Evolutionary conservation across 345 rosid genomes (phyloP).

Genomic region (Camelina laxa): DNA sequence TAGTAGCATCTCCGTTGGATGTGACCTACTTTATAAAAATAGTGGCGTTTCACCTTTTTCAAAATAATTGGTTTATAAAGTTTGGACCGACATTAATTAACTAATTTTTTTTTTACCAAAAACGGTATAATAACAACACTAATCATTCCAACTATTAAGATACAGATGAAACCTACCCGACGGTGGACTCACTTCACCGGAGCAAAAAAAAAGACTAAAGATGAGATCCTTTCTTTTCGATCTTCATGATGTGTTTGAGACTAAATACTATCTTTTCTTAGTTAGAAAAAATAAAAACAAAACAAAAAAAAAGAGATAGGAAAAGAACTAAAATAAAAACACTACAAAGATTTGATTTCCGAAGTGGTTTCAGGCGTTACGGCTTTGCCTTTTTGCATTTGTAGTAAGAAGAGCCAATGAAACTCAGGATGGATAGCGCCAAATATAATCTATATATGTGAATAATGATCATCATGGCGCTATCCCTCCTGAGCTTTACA

Average conservation of each 20-base stretch:
- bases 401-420: conserved; percentile 62
- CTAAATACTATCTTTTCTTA: not conserved
- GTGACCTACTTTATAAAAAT: conserved; percentile 24
- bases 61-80: conserved; percentile 35
- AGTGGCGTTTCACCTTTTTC: conserved; percentile 20
- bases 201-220: conserved; percentile 13
- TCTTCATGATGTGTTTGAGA: not conserved
- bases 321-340: conserved; percentile 2
- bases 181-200: conserved; percentile 31
- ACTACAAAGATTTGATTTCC: not conserved
- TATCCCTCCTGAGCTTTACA: conserved; percentile 90
- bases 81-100: conserved; percentile 21
- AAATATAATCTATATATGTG: not conserved
- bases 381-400: conserved; percentile 13
- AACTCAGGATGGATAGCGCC: conserved; percentile 93
- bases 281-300: not conserved
- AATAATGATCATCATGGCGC: conserved; percentile 52
- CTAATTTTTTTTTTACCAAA: not conserved
- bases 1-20: conserved; percentile 18
- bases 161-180: conserved; percentile 29
- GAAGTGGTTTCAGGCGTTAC: not conserved
- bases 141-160: not conserved
- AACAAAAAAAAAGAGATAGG: too few relatives aligned
- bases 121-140: conserved; percentile 32
- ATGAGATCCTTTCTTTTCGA: conserved; percentile 3